phyloP scores from a whole-genome alignment of 495 filamentous ascomycete species.

The Talaromyces wortmannii region DNA sequence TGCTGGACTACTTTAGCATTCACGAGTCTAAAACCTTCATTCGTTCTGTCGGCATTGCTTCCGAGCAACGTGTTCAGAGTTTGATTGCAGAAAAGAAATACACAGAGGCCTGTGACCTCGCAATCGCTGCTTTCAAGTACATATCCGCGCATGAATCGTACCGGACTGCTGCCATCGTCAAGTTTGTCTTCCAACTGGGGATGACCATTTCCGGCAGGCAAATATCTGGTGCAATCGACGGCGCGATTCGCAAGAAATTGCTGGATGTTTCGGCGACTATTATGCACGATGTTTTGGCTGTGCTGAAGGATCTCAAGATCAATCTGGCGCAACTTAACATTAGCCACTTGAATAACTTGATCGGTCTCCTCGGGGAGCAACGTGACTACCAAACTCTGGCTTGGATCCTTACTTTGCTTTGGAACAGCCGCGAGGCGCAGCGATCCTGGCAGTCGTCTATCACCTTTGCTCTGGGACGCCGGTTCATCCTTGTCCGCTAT shows the following conservation, averaged over 20 bases:
- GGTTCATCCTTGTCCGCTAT: constrained; percentile 31
- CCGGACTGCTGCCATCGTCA: constrained; percentile 16
- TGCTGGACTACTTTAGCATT: constrained; percentile 22
- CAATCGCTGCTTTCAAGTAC: constrained; percentile 22
- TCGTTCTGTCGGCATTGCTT: constrained; percentile 30
- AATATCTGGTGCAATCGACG: constrained; percentile 8
- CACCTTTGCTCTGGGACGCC: constrained; percentile 29
- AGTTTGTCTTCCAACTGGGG: constrained; percentile 23
- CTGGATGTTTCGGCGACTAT: constrained; percentile 12
- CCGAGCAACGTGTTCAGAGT: constrained; percentile 19
- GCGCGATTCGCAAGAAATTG: constrained; percentile 14
- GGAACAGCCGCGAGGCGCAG: constrained; percentile 25
- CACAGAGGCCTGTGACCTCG: constrained; percentile 20
- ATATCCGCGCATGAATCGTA: constrained; percentile 20
- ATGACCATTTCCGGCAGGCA: constrained; percentile 19
- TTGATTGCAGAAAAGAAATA: constrained; percentile 19
- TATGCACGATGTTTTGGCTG: constrained; percentile 16
- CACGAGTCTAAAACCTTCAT: constrained; percentile 27
- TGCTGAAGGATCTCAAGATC: constrained; percentile 19
- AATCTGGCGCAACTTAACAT: constrained; percentile 20
- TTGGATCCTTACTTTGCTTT: constrained; percentile 25
- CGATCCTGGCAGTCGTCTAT: constrained; percentile 10
- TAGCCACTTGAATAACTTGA: constrained; percentile 25
- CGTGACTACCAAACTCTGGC: constrained; percentile 30
- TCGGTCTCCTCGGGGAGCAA: constrained; percentile 26